Conservation (phyloP, 2,329 filamentous ascomycete genomes). For the Venturia effusa region DNA sequence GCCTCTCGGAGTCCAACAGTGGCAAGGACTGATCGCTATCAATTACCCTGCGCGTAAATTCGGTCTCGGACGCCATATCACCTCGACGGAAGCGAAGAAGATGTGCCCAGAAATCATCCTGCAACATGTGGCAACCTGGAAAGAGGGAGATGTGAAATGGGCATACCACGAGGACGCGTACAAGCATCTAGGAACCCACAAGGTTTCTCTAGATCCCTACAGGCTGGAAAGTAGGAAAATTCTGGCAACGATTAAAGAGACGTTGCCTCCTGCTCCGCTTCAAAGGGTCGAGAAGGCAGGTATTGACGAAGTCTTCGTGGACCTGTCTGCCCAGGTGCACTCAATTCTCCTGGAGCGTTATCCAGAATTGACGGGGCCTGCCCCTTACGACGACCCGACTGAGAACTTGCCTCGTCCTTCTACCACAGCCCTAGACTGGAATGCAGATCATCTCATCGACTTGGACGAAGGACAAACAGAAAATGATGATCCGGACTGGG, state of each 20-base stretch:
- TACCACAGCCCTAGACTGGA: constrained; percentile 69
- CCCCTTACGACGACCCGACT: constrained; percentile 62
- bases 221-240: constrained; percentile 76
- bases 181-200: constrained; percentile 72
- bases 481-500: constrained; percentile 83
- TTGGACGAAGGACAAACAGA: constrained; percentile 63
- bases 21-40: constrained; percentile 87
- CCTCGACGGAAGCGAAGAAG: constrained; percentile 70
- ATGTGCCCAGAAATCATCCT: constrained; percentile 73
- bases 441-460: constrained; percentile 70
- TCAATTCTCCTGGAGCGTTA: constrained; percentile 63
- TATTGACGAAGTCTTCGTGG: constrained; percentile 92
- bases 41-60: constrained; percentile 84
- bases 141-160: constrained; percentile 86
- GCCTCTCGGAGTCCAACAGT: constrained; percentile 90
- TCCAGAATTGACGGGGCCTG: constrained; percentile 55
- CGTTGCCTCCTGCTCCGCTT: constrained; percentile 48
- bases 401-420: constrained; percentile 64
- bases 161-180: constrained; percentile 76
- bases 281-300: constrained; percentile 85
- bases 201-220: constrained; percentile 91
- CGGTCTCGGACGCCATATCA: constrained; percentile 71
- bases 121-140: constrained; percentile 93
- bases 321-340: constrained; percentile 78
- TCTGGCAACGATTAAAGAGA: constrained; percentile 64